Percentiles rank a stretch among this genome's conserved stretches.
Evolutionary conservation across 495 filamentous ascomycete species (phyloP).

Genomic region (Trichoderma reesei): DNA sequence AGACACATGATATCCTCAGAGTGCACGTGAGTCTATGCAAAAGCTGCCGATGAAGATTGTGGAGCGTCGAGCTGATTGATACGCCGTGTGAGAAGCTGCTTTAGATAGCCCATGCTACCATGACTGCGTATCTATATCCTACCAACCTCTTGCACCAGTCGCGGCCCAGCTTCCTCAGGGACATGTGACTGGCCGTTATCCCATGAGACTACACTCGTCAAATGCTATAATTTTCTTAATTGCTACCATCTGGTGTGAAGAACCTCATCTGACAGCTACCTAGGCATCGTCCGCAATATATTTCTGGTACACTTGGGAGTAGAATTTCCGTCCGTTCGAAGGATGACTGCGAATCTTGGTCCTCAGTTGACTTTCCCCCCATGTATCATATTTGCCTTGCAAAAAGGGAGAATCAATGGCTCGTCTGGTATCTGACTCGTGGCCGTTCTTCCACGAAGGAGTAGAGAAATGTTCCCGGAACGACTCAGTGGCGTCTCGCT

Average conservation of each 20-base stretch:
- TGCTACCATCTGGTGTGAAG: too few species aligned
- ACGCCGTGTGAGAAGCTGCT: too few species aligned
- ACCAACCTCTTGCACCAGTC: too few species aligned
- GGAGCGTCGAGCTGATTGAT: too few species aligned
- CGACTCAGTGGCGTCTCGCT: constrained; percentile 25
- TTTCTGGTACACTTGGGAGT: constrained; percentile 28
- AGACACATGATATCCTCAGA: not conserved
- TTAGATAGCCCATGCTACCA: too few species aligned
- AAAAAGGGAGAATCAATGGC: constrained; percentile 35
- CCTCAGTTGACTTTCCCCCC: constrained; percentile 38
- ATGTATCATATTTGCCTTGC: constrained; percentile 34
- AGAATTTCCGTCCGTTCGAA: constrained; percentile 32
- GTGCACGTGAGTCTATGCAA: not conserved
- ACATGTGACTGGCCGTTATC: too few species aligned
- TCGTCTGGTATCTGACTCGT: constrained; percentile 17
- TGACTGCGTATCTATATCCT: too few species aligned
- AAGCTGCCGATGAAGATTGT: too few species aligned
- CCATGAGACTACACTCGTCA: too few species aligned
- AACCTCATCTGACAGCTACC: too few species aligned
- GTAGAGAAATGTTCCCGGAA: constrained; percentile 25
- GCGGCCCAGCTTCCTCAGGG: too few species aligned
- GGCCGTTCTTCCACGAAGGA: constrained; percentile 3
- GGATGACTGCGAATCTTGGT: constrained; percentile 37
- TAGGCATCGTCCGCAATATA: constrained; percentile 27
- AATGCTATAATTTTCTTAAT: too few species aligned